These are phyloP conservation scores for Aspergillus sergii DNA, from an alignment of 2,329 filamentous ascomycete species.

Conservation along the genomic window DNA sequence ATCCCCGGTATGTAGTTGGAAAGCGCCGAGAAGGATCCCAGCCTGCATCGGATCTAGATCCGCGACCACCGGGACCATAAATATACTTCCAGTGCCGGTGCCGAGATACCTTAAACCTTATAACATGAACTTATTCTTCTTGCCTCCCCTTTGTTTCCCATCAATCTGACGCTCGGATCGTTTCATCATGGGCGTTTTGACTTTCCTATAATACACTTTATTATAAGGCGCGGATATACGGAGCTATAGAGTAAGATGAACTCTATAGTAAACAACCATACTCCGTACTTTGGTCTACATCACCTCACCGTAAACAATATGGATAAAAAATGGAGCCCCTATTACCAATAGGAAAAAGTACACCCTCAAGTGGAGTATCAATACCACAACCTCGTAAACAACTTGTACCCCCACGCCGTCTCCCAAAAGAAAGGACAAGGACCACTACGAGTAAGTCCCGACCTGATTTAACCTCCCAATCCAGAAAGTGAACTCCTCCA, in stretches of 20 bases:
- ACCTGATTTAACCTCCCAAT: neutral
- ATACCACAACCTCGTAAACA: too few species aligned
- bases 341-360: too few species aligned
- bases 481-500: neutral
- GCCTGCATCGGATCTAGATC: neutral
- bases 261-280: too few species aligned
- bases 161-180: neutral
- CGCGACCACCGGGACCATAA: neutral
- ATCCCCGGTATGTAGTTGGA: neutral
- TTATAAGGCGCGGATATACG: neutral
- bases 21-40: neutral
- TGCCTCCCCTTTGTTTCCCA: neutral
- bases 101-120: neutral
- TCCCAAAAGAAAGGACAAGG: neutral
- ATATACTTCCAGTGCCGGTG: neutral
- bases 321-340: too few species aligned
- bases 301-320: too few species aligned
- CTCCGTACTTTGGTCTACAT: too few species aligned
- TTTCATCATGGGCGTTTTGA: neutral
- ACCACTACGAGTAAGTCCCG: too few species aligned
- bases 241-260: too few species aligned
- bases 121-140: neutral
- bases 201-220: neutral
- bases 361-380: too few species aligned
- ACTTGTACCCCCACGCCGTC: neutral